Conservation (phyloP, 768 basidiomycete species). For the Lentinula sp. region DNA sequence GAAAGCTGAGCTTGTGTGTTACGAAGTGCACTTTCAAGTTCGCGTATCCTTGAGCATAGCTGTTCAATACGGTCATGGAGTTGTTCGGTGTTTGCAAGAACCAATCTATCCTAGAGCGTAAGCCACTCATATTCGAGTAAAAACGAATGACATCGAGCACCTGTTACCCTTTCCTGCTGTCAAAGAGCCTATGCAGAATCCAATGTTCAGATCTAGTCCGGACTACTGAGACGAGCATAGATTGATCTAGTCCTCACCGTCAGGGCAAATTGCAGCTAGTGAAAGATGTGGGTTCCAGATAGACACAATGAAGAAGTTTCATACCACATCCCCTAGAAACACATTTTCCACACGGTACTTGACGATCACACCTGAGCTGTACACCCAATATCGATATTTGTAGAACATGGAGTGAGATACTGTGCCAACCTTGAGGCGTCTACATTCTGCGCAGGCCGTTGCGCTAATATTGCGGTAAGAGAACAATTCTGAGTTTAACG, state of each 20-base stretch:
- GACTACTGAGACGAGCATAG: not conserved
- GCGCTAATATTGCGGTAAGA: not conserved
- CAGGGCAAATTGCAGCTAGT: slow-evolving; percentile 56
- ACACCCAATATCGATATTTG: not conserved
- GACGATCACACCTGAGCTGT: slow-evolving; percentile 60
- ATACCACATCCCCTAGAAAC: slow-evolving; percentile 62
- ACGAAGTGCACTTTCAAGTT: slow-evolving; percentile 55
- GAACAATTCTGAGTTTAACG: not conserved
- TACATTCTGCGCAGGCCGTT: not conserved
- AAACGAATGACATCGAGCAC: slow-evolving; percentile 24
- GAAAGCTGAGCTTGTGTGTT: slow-evolving; percentile 41
- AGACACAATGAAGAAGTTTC: not conserved
- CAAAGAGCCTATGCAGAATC: slow-evolving; percentile 34
- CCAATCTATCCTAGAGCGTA: slow-evolving; percentile 28
- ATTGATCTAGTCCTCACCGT: slow-evolving; percentile 37
- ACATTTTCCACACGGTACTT: slow-evolving; percentile 80
- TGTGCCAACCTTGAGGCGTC: not conserved
- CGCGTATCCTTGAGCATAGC: slow-evolving; percentile 48
- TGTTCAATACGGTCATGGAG: slow-evolving; percentile 60
- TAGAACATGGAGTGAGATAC: not conserved
- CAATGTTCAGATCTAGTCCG: not conserved
- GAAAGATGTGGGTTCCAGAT: not conserved
- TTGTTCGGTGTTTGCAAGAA: slow-evolving; percentile 66
- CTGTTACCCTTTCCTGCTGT: slow-evolving; percentile 53
- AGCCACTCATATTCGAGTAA: not conserved